Percentiles rank a stretch among this genome's conserved stretches.
These are phyloP conservation scores for Aspergillus sp. DNA, from an alignment of 2,329 filamentous ascomycete species.

Conservation along the genomic window DNA sequence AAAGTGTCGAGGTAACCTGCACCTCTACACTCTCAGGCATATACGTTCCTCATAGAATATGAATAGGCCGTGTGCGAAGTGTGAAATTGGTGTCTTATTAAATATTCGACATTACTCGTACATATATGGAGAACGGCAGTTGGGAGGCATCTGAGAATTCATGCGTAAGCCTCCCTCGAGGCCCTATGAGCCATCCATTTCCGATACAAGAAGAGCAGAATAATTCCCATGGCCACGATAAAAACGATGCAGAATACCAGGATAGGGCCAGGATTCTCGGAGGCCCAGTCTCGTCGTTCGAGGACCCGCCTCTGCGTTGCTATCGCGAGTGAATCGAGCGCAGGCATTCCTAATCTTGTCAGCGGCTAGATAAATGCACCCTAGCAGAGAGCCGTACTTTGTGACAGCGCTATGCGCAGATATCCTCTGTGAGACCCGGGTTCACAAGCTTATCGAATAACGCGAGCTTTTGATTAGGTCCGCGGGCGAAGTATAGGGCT, in stretches of 20 bases:
- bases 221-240: constrained; percentile 53
- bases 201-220: constrained; percentile 52
- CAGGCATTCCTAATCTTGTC: constrained; percentile 22
- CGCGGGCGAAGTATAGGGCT: background rate
- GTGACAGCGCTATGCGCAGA: background rate
- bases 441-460: background rate
- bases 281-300: constrained; percentile 54
- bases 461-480: background rate
- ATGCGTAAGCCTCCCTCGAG: constrained; percentile 22
- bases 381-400: background rate
- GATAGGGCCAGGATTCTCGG: constrained; percentile 58
- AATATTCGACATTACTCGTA: background rate
- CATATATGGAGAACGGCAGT: background rate
- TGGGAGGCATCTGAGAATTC: background rate
- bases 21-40: no score
- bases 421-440: background rate
- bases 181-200: constrained; percentile 38
- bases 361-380: background rate
- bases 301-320: constrained; percentile 35
- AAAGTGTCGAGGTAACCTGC: no score
- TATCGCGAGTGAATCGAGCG: constrained; percentile 26
- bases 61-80: background rate
- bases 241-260: constrained; percentile 64
- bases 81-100: background rate
- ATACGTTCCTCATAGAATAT: background rate